Evolutionary conservation across 805 yeast species (phyloP).

Genomic region (Candida sonorensis): DNA sequence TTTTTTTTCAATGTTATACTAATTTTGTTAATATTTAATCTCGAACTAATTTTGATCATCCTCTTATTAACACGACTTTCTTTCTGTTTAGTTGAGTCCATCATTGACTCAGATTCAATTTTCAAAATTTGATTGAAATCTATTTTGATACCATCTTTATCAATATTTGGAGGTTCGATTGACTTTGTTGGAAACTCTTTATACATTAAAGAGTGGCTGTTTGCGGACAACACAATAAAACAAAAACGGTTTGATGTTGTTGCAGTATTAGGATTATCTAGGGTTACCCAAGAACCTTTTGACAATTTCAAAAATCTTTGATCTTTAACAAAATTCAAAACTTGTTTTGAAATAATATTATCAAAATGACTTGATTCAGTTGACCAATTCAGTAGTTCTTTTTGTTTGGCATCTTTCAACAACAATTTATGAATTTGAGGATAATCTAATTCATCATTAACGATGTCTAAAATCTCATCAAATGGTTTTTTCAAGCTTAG

Average conservation of each 20-base stretch:
- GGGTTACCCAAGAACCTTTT: conserved; percentile 76
- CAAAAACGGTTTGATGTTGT: conserved; percentile 30
- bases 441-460: conserved; percentile 37
- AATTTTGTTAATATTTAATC: conserved; percentile 28
- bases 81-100: conserved; percentile 27
- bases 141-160: conserved; percentile 47
- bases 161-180: conserved; percentile 46
- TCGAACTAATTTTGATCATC: conserved; percentile 52
- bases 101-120: conserved; percentile 46
- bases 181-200: conserved; percentile 49
- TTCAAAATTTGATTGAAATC: conserved; percentile 44
- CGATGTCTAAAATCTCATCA: conserved; percentile 39
- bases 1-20: conserved; percentile 13
- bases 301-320: conserved; percentile 67
- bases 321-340: conserved; percentile 63
- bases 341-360: conserved; percentile 45
- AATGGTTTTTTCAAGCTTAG: no score
- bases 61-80: no score
- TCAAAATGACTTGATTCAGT: conserved; percentile 41
- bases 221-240: conserved; percentile 60
- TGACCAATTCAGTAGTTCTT: conserved; percentile 31
- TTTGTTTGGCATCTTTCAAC: conserved; percentile 28
- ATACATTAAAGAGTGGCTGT: conserved; percentile 52
- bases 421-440: conserved; percentile 50
- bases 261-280: conserved; percentile 50